Base-by-base conservation (phyloP, 805 yeast species). In the Wickerhamomyces silvicola region DNA sequence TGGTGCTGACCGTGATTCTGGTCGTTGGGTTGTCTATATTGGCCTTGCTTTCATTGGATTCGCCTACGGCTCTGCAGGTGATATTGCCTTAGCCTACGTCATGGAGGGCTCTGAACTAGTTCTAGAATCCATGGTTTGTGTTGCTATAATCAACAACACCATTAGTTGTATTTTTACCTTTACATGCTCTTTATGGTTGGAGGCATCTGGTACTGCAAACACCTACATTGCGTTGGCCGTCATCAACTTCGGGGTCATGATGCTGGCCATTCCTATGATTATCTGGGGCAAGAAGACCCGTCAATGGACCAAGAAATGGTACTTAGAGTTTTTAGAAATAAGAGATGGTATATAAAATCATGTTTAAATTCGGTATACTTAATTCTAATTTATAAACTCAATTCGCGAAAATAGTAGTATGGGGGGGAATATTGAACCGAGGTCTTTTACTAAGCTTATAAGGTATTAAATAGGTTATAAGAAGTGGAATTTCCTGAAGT, bases 81-180 rank as follows among this genome's bases (percentile, higher is more conserved):
- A 80, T 50, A 72, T 77, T 31, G 77, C 81, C 22, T 70, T 78
- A 75, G 66, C 75, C 1, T 78, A 78, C 37, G 59, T 75, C 39
- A 76, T 78, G 81, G 81, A 75, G 41, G 78, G 78, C 40, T 83
- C 84, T 2, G 83, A 75, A 27, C 70, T 78, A 70, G 75, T 78
- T 34, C 60, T 78, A 42, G 83, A 78, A 55, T 78, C 81, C 43
- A 76, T 78, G 82, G 76, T 76, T 17, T 81, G 83, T 35, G 81
- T 79, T 17, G 59, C 66, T 15, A 67, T 77, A 33, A 77, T 78
- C 46, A 78, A 78, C 54, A 78, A 78, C 54, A 61, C 71, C 37
- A 66, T 78, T 41, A 80, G 80, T 12, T 75, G 82, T 48, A 64
- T 77, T 28, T 78, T 78, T 52, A 78, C 84, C 0, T 78, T 78